Evolutionary conservation across 345 rosid genomes (phyloP), one percentile per base, ranked within the genome.

Genomic region (Citrus unshiu): DNA sequence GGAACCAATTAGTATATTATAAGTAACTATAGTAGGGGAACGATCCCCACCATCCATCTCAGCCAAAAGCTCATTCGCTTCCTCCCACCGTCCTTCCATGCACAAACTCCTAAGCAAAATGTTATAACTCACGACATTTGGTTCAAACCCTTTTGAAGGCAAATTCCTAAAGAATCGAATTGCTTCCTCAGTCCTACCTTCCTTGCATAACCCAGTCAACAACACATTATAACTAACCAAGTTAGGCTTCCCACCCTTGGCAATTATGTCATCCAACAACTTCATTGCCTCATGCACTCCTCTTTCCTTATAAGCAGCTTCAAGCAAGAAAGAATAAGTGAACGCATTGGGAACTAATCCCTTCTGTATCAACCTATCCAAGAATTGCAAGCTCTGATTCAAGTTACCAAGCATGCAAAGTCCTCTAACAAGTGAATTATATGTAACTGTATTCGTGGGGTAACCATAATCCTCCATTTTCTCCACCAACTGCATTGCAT

Each of bases 401-500:
- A 95, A 86, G 79, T 88, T 92, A 3, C 95, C 92, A 9, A 84
- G 90, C 90, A 84, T 81, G 77, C 92, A 92, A 69, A 93, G 88
- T 56, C 97, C 97, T 54, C 88, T 82, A 66, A 93, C 84, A 18
- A 95, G 86, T 0, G 92, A 85, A 75, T 93, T 93, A 85, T 91
- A 91, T 21, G 92, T 92, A 40, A 81, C 90, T 0, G 89, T 89
- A 59, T 83, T 85, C 0, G 95, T 82, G 1, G 90, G 91, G 74
- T 75, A 91, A 10, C 97, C 98, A 79, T 80, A 78, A 32, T 84
- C 92, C 78, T 91, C 98, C 95, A 95, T 86, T 54, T 91, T 92
- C 78, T 93, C 98, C 59, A 93, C 97, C 22, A 95, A 86, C 81
- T 93, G 98, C 97, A 93, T 89, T 18, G 97, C 98, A 81, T 90